Evolutionary conservation across 306 rosid species (phyloP).

Genomic region (Begonia masoniana): DNA sequence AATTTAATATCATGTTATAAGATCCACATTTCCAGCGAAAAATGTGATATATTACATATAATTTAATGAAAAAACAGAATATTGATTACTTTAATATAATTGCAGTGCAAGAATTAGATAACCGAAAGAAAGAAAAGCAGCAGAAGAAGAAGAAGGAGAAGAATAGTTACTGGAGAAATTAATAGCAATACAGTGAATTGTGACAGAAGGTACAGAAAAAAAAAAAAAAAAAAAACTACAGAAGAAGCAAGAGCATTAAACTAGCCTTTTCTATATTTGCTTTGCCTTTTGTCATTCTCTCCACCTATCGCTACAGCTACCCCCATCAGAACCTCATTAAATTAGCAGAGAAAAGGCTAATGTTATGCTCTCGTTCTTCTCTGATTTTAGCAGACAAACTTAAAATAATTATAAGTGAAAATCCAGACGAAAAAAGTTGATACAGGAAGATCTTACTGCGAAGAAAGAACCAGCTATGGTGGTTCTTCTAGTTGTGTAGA

Average conservation of each 20-base stretch:
- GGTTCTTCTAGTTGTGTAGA: constrained; percentile 62
- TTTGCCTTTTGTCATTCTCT: not conserved
- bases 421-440: not conserved
- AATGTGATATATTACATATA: too few relatives aligned
- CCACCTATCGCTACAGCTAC: too few relatives aligned
- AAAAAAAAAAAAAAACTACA: not conserved
- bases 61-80: too few relatives aligned
- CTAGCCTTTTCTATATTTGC: constrained; percentile 1
- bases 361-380: constrained; percentile 10
- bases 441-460: not conserved
- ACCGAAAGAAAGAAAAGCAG: too few relatives aligned
- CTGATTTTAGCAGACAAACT: not conserved
- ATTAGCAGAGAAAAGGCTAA: constrained; percentile 4
- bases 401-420: not conserved
- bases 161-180: not conserved
- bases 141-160: not conserved
- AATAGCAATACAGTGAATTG: constrained; percentile 3
- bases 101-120: too few relatives aligned
- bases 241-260: constrained; percentile 16
- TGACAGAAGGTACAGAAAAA: not conserved
- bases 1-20: too few relatives aligned
- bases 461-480: not conserved
- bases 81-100: too few relatives aligned
- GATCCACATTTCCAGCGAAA: too few relatives aligned
- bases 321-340: not conserved